phyloP scores from a whole-genome alignment of 2,329 filamentous ascomycete species.

The Sporothrix inflata region DNA sequence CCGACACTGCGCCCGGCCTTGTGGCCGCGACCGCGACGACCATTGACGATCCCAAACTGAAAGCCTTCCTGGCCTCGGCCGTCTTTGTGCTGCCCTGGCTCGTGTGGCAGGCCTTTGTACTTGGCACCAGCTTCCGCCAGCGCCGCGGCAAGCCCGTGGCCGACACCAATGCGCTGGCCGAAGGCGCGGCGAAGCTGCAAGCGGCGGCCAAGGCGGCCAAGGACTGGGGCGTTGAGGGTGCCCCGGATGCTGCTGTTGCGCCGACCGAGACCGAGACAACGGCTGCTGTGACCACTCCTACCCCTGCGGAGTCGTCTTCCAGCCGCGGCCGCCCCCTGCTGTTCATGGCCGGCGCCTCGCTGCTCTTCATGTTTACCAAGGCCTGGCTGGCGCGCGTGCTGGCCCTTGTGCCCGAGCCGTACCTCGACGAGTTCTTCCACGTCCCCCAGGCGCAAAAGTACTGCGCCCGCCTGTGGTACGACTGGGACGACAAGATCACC shows the following conservation, averaged over 20 bases:
- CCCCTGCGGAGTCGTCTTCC: not conserved
- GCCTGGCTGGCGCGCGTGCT: conserved; percentile 48
- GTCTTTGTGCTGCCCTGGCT: conserved; percentile 34
- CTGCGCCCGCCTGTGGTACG: conserved; percentile 70
- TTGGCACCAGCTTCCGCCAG: conserved; percentile 32
- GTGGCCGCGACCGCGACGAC: not conserved
- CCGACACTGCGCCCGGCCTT: conserved; percentile 10
- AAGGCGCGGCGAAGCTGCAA: conserved; percentile 19
- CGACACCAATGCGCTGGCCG: conserved; percentile 26
- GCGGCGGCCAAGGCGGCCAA: conserved; percentile 23
- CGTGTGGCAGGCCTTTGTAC: conserved; percentile 33
- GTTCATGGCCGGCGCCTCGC: conserved; percentile 29
- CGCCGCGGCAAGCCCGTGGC: conserved; percentile 29
- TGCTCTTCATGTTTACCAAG: conserved; percentile 39
- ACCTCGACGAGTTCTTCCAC: conserved; percentile 80
- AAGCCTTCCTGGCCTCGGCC: conserved; percentile 32
- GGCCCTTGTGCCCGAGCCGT: conserved; percentile 54
- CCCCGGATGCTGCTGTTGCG: not conserved
- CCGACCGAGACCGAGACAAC: not conserved
- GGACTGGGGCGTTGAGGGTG: not conserved
- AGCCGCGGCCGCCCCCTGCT: conserved; percentile 26
- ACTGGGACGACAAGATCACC: conserved; percentile 97
- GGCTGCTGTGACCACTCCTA: not conserved
- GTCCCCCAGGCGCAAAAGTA: conserved; percentile 90
- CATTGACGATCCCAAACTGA: conserved; percentile 26